These are phyloP conservation scores for Thuidium tamariscinum DNA, from an alignment of 225 moss, liverwort and hornwort species.

Conservation along the genomic window DNA sequence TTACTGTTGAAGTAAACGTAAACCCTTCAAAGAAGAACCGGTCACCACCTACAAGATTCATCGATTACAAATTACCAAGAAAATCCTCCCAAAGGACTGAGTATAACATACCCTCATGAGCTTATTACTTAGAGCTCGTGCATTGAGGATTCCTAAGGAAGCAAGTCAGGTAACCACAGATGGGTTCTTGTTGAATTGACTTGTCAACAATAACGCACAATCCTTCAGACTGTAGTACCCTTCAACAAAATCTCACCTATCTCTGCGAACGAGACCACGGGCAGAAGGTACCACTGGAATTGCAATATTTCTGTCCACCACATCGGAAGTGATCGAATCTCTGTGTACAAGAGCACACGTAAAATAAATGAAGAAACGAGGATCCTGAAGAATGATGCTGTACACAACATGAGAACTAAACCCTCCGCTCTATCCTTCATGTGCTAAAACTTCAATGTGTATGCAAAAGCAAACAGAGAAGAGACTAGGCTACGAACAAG, in stretches of 20 bases:
- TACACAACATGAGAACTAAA: neutral
- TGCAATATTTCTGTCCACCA: slow-evolving; percentile 65
- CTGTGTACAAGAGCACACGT: slow-evolving; percentile 23
- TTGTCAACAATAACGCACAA: neutral
- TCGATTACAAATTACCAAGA: neutral
- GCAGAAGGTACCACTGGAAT: slow-evolving; percentile 55
- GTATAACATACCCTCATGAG: neutral
- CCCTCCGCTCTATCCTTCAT: neutral
- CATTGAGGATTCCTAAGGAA: neutral
- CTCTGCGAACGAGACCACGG: slow-evolving; percentile 76
- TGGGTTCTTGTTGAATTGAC: neutral
- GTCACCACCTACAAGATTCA: neutral
- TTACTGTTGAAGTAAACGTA: neutral
- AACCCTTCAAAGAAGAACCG: neutral
- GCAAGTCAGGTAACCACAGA: neutral
- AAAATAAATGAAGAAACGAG: neutral
- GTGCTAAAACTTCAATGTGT: neutral
- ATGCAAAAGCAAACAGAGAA: neutral
- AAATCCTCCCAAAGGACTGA: neutral
- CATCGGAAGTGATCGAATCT: slow-evolving; percentile 67
- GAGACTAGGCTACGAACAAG: neutral
- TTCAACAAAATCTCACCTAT: slow-evolving; percentile 40
- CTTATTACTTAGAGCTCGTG: neutral
- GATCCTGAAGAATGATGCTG: neutral
- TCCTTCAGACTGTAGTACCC: neutral